These are phyloP conservation scores for Penicillium cinerascens DNA, from an alignment of 495 filamentous ascomycete genomes.

Conservation along the genomic window DNA sequence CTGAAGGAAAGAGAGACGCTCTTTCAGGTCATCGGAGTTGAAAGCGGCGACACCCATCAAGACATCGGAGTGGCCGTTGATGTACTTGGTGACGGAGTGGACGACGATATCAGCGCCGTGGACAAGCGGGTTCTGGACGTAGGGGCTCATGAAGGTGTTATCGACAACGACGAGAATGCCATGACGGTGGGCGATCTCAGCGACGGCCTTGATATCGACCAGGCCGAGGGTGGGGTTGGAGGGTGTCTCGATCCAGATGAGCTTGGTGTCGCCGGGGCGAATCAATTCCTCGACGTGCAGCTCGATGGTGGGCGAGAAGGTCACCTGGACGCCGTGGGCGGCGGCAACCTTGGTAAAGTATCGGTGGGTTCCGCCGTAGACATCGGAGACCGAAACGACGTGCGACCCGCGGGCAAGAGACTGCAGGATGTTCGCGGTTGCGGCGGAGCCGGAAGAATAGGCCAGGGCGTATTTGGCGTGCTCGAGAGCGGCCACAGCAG, in stretches of 20 bases:
- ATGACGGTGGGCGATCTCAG: constrained; percentile 75
- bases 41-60: constrained; percentile 97
- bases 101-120: constrained; percentile 97
- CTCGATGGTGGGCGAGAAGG: constrained; percentile 90
- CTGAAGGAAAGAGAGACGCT: constrained; percentile 83
- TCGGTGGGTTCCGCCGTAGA: constrained; percentile 95
- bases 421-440: constrained; percentile 89
- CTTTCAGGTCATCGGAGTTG: constrained; percentile 74
- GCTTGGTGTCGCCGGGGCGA: constrained; percentile 74
- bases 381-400: constrained; percentile 91
- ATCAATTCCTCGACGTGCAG: constrained; percentile 79
- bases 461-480: constrained; percentile 89
- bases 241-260: constrained; percentile 96
- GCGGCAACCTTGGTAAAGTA: constrained; percentile 98
- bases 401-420: constrained; percentile 89
- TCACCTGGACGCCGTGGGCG: constrained; percentile 90
- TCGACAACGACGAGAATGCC: constrained; percentile 95
- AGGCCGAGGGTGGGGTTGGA: constrained; percentile 90
- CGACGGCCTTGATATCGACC: constrained; percentile 86
- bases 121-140: constrained; percentile 91
- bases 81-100: constrained; percentile 99
- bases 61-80: constrained; percentile 98
- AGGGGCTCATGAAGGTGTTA: constrained; percentile 96
- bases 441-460: constrained; percentile 91
- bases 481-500: constrained; percentile 86